Conservation (phyloP, 2,329 filamentous ascomycete species). For the Aspergillus calidoustus region DNA sequence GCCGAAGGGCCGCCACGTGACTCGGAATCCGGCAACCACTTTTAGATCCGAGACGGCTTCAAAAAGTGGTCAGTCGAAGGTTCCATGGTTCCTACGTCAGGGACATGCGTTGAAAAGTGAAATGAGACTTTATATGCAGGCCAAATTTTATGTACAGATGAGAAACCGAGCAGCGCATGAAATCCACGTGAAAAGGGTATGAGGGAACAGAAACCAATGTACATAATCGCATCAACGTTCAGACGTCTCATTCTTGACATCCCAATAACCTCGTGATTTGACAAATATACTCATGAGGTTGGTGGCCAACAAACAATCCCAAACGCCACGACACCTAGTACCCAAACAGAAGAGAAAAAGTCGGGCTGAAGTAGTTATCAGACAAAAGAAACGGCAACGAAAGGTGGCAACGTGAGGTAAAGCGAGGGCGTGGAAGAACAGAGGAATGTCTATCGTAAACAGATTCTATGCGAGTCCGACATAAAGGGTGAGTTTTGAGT, state of each 20-base stretch:
- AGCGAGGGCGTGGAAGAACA: constrained; percentile 1
- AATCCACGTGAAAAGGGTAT: constrained; percentile 23
- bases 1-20: constrained; percentile 31
- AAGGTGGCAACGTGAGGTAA: constrained; percentile 12
- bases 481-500: constrained; percentile 83
- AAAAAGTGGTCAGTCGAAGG: background rate
- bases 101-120: background rate
- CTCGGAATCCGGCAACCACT: constrained; percentile 18
- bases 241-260: constrained; percentile 41
- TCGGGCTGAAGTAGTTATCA: constrained; percentile 1
- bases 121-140: constrained; percentile 32
- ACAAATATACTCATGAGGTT: constrained; percentile 31
- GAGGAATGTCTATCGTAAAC: constrained; percentile 17
- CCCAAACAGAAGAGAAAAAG: constrained; percentile 16
- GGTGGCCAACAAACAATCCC: constrained; percentile 25
- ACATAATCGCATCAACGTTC: constrained; percentile 38
- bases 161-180: constrained; percentile 25
- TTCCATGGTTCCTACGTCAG: constrained; percentile 7
- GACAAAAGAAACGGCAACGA: constrained; percentile 18
- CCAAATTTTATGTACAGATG: constrained; percentile 40
- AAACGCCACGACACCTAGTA: constrained; percentile 26
- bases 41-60: constrained; percentile 4
- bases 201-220: constrained; percentile 26
- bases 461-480: constrained; percentile 50
- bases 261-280: constrained; percentile 30